Conservation (phyloP, 257 asterid species). For the Solanum sitiens region DNA sequence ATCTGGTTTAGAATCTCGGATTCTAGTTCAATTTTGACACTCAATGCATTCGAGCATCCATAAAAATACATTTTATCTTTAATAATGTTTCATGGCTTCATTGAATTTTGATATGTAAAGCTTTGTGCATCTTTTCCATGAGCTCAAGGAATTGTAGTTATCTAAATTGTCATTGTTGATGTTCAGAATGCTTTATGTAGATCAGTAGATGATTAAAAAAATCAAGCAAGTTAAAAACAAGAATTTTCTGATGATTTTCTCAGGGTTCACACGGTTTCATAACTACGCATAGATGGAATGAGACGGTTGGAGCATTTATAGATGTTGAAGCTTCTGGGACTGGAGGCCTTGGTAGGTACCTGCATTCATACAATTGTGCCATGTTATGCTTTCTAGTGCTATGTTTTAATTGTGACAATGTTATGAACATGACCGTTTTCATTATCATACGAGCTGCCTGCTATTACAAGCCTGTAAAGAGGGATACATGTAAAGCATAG, state of each 20-base stretch:
- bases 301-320: conserved; percentile 83
- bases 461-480: background rate
- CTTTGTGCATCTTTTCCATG: background rate
- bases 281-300: conserved; percentile 88
- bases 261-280: conserved; percentile 99
- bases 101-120: background rate
- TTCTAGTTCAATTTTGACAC: background rate
- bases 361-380: conserved; percentile 2
- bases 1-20: background rate
- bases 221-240: background rate
- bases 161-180: background rate
- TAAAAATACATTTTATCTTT: background rate
- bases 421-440: background rate
- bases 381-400: background rate
- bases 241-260: background rate
- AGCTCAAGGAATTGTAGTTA: background rate
- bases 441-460: background rate
- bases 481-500: background rate
- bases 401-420: conserved; percentile 1
- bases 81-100: background rate
- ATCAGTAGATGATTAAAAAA: background rate
- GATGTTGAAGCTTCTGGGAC: conserved; percentile 94
- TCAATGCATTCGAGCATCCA: background rate
- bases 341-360: conserved; percentile 73
- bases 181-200: background rate